Conservation (phyloP, 2,329 filamentous ascomycete genomes). For the Penicillium crustosum region DNA sequence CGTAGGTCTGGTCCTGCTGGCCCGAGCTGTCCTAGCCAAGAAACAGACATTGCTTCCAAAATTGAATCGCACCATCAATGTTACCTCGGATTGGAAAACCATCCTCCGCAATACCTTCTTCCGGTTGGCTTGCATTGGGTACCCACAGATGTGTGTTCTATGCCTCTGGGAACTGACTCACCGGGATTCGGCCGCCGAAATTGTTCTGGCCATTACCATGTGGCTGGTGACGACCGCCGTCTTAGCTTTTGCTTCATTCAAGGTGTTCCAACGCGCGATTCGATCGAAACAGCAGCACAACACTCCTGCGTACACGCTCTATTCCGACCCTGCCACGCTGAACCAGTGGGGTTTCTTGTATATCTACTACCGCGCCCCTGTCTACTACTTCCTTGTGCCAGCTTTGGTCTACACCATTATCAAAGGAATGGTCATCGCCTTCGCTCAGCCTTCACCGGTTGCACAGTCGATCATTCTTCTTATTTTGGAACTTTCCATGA, state of each 20-base stretch:
- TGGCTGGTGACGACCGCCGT: slow-evolving; percentile 75
- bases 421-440: slow-evolving; percentile 84
- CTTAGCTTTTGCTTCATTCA: slow-evolving; percentile 80
- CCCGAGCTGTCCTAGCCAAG: slow-evolving; percentile 68
- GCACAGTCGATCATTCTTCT: slow-evolving; percentile 82
- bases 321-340: slow-evolving; percentile 84
- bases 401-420: slow-evolving; percentile 72
- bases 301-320: slow-evolving; percentile 94
- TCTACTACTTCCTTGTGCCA: slow-evolving; percentile 90
- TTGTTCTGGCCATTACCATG: slow-evolving; percentile 86
- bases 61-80: slow-evolving; percentile 66
- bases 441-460: slow-evolving; percentile 68
- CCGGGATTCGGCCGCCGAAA: slow-evolving; percentile 78
- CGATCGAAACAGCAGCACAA: slow-evolving; percentile 87
- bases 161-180: slow-evolving; percentile 91
- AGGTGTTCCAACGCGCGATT: slow-evolving; percentile 84
- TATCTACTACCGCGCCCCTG: slow-evolving; percentile 90
- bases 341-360: slow-evolving; percentile 99
- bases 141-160: slow-evolving; percentile 84
- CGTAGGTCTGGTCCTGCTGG: slow-evolving; percentile 65
- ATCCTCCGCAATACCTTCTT: slow-evolving; percentile 92
- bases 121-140: slow-evolving; percentile 84
- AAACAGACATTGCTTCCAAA: slow-evolving; percentile 72
- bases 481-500: slow-evolving; percentile 73
- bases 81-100: slow-evolving; percentile 88